Evolutionary conservation across 176 grass and related monocot species (phyloP).

Genomic region (Typha latifolia): DNA sequence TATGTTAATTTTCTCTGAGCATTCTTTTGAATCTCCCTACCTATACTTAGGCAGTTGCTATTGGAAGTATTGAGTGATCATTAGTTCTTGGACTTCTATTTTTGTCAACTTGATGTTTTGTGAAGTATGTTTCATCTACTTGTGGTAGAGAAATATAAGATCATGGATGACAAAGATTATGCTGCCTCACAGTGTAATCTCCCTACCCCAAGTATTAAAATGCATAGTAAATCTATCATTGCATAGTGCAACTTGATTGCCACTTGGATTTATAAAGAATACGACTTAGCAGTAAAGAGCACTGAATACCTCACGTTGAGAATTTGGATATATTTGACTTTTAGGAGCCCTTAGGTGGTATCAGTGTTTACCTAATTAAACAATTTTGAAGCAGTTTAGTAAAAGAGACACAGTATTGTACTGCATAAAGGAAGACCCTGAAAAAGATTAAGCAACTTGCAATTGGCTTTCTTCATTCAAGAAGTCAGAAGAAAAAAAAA

Average conservation of each 20-base stretch:
- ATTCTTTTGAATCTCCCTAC: not conserved
- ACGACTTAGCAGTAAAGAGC: not conserved
- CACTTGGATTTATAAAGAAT: not conserved
- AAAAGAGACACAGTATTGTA: not conserved
- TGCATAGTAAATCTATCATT: not conserved
- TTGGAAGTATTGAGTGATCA: not conserved
- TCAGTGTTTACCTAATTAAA: not conserved
- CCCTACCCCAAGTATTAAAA: not conserved
- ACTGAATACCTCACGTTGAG: not conserved
- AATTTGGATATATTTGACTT: not conserved
- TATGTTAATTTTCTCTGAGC: not conserved
- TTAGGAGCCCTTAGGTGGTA: not conserved
- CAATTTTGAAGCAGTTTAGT: not conserved
- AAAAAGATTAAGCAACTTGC: not conserved
- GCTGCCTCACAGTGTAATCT: not conserved
- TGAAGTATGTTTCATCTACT: not conserved
- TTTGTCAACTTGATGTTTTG: not conserved
- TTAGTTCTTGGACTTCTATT: not conserved
- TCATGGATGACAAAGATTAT: conserved; percentile 4
- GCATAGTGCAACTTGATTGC: not conserved
- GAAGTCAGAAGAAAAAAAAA: not conserved
- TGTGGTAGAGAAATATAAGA: not conserved
- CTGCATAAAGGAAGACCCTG: not conserved
- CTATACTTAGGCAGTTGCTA: not conserved
- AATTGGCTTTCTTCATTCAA: not conserved